Conservation (phyloP, 805 yeast species). For the Maudiozyma barnettii region DNA sequence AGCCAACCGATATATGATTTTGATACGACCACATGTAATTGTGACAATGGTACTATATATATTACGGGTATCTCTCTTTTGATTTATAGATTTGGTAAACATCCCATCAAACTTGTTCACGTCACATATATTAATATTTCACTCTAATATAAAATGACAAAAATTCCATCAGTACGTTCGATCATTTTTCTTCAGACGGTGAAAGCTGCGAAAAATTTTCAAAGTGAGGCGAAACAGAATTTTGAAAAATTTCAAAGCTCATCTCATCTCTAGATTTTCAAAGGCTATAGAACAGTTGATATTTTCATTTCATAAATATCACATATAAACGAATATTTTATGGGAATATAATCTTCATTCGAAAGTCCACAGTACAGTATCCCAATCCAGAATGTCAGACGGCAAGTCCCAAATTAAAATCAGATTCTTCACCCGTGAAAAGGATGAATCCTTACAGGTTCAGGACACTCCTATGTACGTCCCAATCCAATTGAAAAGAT, state of each 20-base stretch:
- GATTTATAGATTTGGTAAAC: too few species aligned
- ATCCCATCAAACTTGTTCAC: too few species aligned
- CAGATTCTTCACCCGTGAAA: slow-evolving; percentile 78
- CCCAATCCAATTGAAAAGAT: slow-evolving; percentile 78
- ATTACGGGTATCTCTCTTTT: too few species aligned
- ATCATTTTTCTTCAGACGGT: too few species aligned
- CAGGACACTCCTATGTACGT: slow-evolving; percentile 77
- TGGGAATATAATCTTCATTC: too few species aligned
- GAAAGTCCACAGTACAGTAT: too few species aligned
- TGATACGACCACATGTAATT: too few species aligned
- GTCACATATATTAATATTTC: too few species aligned
- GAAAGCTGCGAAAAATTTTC: neutral
- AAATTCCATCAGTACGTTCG: too few species aligned
- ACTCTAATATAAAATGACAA: too few species aligned
- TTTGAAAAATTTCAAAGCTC: neutral
- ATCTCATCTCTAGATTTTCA: neutral
- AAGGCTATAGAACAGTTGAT: neutral
- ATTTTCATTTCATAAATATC: neutral
- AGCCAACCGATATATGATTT: too few species aligned
- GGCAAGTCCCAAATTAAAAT: slow-evolving; percentile 64
- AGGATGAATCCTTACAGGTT: slow-evolving; percentile 60
- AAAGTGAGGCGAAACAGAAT: neutral
- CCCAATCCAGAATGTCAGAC: slow-evolving; percentile 9
- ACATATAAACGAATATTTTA: neutral
- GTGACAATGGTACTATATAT: too few species aligned